A percentile compares a stretch with the other conserved stretches of the same genome.
Conservation (phyloP, 2,329 filamentous ascomycete species). For the Aspergillus chevalieri region DNA sequence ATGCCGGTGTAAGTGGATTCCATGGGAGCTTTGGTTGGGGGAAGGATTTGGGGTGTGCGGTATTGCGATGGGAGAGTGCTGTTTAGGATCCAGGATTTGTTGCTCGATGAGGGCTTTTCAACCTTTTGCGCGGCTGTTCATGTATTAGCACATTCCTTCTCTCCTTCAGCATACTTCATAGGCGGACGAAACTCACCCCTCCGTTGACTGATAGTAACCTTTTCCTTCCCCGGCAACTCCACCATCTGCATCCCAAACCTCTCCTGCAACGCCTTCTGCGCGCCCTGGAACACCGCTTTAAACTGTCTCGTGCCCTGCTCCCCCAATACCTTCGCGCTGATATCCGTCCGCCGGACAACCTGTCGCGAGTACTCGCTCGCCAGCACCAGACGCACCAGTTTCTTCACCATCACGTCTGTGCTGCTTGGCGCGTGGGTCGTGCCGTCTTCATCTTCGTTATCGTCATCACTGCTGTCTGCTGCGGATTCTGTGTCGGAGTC, state of each 20-base stretch:
- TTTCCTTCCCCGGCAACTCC: constrained; percentile 75
- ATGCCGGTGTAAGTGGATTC: constrained; percentile 78
- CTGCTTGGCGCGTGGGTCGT: constrained; percentile 21
- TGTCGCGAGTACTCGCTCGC: constrained; percentile 55
- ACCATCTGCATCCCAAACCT: constrained; percentile 90
- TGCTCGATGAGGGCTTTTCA: constrained; percentile 42
- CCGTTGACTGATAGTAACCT: constrained; percentile 71
- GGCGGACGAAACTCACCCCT: constrained; percentile 50
- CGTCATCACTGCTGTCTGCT: constrained; percentile 6
- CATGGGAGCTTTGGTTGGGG: constrained; percentile 61
- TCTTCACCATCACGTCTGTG: constrained; percentile 48
- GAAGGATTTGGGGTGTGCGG: constrained; percentile 60
- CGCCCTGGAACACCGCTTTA: constrained; percentile 66
- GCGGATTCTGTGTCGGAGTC: constrained; percentile 5
- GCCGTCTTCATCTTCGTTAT: constrained; percentile 11
- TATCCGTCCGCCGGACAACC: constrained; percentile 53
- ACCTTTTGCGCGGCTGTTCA: constrained; percentile 44
- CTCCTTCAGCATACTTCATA: neutral
- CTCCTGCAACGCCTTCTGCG: constrained; percentile 63
- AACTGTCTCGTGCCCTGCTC: constrained; percentile 63
- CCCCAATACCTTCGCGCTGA: constrained; percentile 64
- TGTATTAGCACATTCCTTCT: too few species aligned
- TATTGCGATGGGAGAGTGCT: constrained; percentile 65
- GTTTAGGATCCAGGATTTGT: constrained; percentile 70
- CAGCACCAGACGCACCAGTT: constrained; percentile 56